These are phyloP conservation scores for Colletotrichum noveboracense DNA, from an alignment of 2,329 filamentous ascomycete species.

Conservation along the genomic window DNA sequence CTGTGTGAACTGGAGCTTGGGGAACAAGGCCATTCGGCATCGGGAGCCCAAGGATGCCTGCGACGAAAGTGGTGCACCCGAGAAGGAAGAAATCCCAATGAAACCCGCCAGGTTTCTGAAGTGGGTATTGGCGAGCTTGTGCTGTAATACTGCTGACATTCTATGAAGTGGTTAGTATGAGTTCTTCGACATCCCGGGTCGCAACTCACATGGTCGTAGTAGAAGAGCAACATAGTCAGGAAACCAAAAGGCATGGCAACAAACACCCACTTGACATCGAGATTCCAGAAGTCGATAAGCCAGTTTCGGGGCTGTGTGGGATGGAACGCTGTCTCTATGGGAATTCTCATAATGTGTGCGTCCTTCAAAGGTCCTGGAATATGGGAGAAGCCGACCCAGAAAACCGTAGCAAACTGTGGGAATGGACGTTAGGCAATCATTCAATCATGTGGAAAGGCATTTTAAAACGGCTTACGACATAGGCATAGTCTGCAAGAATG, in stretches of 20 bases:
- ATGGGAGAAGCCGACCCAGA: conserved; percentile 58
- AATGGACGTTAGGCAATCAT: neutral
- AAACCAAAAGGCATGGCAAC: conserved; percentile 58
- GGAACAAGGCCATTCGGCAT: conserved; percentile 65
- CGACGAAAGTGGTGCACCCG: conserved; percentile 59
- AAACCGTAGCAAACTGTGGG: conserved; percentile 50
- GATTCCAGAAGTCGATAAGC: conserved; percentile 58
- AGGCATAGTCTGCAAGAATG: conserved; percentile 57
- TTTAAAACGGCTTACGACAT: conserved; percentile 37
- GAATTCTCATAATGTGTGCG: conserved; percentile 45
- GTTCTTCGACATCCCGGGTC: conserved; percentile 6
- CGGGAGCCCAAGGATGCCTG: conserved; percentile 60
- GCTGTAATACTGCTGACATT: conserved; percentile 61
- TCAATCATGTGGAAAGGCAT: fast-evolving
- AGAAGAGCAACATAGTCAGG: conserved; percentile 58
- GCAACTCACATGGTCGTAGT: conserved; percentile 55
- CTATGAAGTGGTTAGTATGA: conserved; percentile 23
- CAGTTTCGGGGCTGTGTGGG: conserved; percentile 50
- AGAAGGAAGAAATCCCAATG: conserved; percentile 67
- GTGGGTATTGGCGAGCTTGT: conserved; percentile 59
- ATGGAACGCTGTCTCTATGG: conserved; percentile 48
- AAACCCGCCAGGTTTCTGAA: conserved; percentile 64
- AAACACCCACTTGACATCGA: conserved; percentile 57
- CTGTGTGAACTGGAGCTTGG: conserved; percentile 63
- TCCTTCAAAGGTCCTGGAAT: conserved; percentile 50